Evolutionary conservation across 2,329 filamentous ascomycete genomes (phyloP).

Genomic region (Cryphonectria naterciae): DNA sequence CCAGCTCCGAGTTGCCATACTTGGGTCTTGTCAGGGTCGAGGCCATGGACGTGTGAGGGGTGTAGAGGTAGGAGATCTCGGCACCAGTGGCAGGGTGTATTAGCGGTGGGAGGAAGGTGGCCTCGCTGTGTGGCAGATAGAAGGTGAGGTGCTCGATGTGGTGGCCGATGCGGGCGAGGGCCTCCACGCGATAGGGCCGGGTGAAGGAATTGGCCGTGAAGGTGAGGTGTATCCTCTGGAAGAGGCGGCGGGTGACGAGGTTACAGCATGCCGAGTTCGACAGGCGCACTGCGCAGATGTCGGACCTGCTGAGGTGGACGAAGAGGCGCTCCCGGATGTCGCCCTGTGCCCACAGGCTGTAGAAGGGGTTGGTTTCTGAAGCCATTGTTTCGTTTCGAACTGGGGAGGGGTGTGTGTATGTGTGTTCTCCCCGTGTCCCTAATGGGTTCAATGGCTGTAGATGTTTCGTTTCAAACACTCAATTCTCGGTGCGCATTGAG

Average conservation of each 20-base stretch:
- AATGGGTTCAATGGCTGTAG: conserved; percentile 8
- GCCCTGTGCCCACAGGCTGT: conserved; percentile 59
- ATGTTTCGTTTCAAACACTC: not conserved
- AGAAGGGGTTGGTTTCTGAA: conserved; percentile 53
- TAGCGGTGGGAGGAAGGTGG: conserved; percentile 83
- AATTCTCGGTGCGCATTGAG: not conserved
- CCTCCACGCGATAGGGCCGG: conserved; percentile 71
- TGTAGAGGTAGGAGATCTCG: conserved; percentile 82
- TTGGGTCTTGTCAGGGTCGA: conserved; percentile 69
- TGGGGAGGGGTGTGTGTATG: not conserved
- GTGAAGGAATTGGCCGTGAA: conserved; percentile 79
- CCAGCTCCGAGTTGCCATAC: conserved; percentile 79
- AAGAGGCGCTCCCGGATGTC: conserved; percentile 56
- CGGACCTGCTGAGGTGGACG: conserved; percentile 51
- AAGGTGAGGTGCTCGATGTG: conserved; percentile 81
- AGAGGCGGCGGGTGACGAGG: conserved; percentile 70
- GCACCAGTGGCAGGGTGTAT: conserved; percentile 76
- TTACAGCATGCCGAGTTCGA: conserved; percentile 73
- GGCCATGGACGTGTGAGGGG: conserved; percentile 70
- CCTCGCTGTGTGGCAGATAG: conserved; percentile 72
- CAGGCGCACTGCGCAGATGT: conserved; percentile 65
- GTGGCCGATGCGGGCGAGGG: conserved; percentile 76
- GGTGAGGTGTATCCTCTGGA: conserved; percentile 69
- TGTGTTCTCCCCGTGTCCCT: conserved; percentile 33
- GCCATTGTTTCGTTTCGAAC: conserved; percentile 49